These are phyloP conservation scores for Pleoardoris graminearum DNA, from an alignment of 2,329 filamentous ascomycete genomes.

Conservation along the genomic window DNA sequence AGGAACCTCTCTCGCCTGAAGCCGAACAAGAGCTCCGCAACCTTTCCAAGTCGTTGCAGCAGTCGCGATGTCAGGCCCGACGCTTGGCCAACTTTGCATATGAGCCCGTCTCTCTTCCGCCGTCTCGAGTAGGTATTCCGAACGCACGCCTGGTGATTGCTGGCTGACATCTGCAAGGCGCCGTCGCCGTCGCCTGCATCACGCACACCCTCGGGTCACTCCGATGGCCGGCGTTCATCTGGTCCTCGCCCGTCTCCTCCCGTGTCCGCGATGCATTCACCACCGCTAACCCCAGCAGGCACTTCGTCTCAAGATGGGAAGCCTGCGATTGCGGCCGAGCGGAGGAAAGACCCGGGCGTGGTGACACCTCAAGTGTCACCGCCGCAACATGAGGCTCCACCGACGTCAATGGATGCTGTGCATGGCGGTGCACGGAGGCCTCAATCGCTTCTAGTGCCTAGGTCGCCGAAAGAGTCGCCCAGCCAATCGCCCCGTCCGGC, in stretches of 20 bases:
- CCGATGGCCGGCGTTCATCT: constrained; percentile 55
- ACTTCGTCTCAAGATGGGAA: constrained; percentile 64
- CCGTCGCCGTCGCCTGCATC: constrained; percentile 53
- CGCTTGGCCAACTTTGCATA: constrained; percentile 86
- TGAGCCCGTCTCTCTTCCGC: constrained; percentile 86
- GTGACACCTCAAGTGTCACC: constrained; percentile 61
- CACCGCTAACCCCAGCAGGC: constrained; percentile 84
- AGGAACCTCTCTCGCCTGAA: constrained; percentile 47
- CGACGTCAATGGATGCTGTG: constrained; percentile 46
- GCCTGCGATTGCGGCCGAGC: constrained; percentile 36
- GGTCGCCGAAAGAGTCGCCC: constrained; percentile 36
- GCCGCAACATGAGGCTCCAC: constrained; percentile 60
- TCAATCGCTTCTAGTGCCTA: constrained; percentile 28
- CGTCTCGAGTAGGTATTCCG: constrained; percentile 70
- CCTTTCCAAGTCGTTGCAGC: constrained; percentile 72
- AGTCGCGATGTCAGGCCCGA: constrained; percentile 75
- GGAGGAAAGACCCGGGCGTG: constrained; percentile 51
- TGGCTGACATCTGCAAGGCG: constrained; percentile 44
- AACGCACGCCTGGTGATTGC: constrained; percentile 21
- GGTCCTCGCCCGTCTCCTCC: constrained; percentile 71
- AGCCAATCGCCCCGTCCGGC: constrained; percentile 46
- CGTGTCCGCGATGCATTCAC: constrained; percentile 76
- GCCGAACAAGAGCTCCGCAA: constrained; percentile 68
- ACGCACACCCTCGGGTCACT: constrained; percentile 57
- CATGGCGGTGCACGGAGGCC: constrained; percentile 25